These are phyloP conservation scores for Cystofilobasidium ferigula DNA, from an alignment of 768 basidiomycete genomes.

Conservation along the genomic window DNA sequence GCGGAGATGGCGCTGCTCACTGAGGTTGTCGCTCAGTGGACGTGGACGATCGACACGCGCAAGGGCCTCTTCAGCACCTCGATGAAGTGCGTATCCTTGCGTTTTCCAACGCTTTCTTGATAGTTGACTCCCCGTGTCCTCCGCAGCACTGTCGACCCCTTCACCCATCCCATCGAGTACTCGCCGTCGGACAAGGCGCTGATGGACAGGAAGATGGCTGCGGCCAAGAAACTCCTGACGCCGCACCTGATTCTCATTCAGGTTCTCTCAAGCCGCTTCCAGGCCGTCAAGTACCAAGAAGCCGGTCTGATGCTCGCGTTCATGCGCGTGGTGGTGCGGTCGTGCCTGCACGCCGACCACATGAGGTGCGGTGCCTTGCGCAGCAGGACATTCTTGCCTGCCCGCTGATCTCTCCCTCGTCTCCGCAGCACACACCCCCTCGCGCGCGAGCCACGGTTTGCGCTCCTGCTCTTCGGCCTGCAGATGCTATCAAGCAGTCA, in stretches of 20 bases:
- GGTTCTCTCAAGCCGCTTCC: conserved; percentile 80
- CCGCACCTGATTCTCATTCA: conserved; percentile 77
- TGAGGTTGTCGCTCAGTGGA: conserved; percentile 80
- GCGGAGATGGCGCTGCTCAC: conserved; percentile 73
- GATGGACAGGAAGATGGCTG: conserved; percentile 59
- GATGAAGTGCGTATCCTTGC: conserved; percentile 54
- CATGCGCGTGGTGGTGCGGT: conserved; percentile 72
- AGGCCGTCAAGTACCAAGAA: conserved; percentile 80
- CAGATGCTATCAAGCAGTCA: conserved; percentile 79
- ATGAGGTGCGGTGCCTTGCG: conserved; percentile 54
- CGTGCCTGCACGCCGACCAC: conserved; percentile 53
- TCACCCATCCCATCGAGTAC: conserved; percentile 72
- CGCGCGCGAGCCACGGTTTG: conserved; percentile 78
- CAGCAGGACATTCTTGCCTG: background rate
- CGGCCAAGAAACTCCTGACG: conserved; percentile 62
- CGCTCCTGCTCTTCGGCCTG: conserved; percentile 84
- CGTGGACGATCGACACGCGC: conserved; percentile 60
- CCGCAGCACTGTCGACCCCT: conserved; percentile 72
- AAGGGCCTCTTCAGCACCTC: conserved; percentile 72
- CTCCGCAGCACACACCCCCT: conserved; percentile 70
- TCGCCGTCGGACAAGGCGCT: conserved; percentile 76
- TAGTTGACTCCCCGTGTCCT: background rate
- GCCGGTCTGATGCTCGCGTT: conserved; percentile 75
- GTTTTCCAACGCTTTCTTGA: background rate
- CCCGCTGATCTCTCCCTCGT: background rate